A percentile compares a stretch with the other conserved stretches of the same genome.
Evolutionary conservation across 2,329 filamentous ascomycete genomes (phyloP).

Genomic region (Talaromyces piceae): DNA sequence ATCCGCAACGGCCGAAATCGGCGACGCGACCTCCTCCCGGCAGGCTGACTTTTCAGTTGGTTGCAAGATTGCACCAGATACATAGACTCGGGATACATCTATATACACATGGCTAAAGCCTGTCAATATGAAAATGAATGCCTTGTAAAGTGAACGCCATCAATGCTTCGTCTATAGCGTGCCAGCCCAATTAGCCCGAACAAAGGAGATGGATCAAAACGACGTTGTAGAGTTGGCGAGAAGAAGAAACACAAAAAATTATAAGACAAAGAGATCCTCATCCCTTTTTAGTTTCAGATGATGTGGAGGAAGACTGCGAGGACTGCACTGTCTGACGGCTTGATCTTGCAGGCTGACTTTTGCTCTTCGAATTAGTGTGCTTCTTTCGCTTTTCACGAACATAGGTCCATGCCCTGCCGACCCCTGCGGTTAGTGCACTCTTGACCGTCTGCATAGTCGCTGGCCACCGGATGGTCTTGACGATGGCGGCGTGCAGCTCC

Average conservation of each 20-base stretch:
- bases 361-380: constrained; percentile 37
- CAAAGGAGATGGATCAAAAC: not conserved
- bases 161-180: constrained; percentile 4
- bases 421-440: constrained; percentile 69
- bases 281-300: not conserved
- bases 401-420: constrained; percentile 64
- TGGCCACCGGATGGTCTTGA: constrained; percentile 85
- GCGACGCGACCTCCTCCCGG: not conserved
- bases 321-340: not conserved
- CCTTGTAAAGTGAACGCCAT: constrained; percentile 2
- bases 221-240: not conserved
- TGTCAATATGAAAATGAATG: not conserved
- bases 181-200: not conserved
- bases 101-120: not conserved
- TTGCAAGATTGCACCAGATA: not conserved
- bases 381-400: constrained; percentile 72
- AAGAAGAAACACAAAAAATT: not conserved
- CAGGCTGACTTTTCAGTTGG: not conserved
- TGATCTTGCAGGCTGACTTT: not conserved
- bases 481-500: constrained; percentile 69
- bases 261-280: not conserved
- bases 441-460: constrained; percentile 84
- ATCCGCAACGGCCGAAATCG: not conserved
- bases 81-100: not conserved
- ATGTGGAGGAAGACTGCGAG: not conserved